Conservation (phyloP, 2,329 filamentous ascomycete species). For the Claviceps fusiformis region DNA sequence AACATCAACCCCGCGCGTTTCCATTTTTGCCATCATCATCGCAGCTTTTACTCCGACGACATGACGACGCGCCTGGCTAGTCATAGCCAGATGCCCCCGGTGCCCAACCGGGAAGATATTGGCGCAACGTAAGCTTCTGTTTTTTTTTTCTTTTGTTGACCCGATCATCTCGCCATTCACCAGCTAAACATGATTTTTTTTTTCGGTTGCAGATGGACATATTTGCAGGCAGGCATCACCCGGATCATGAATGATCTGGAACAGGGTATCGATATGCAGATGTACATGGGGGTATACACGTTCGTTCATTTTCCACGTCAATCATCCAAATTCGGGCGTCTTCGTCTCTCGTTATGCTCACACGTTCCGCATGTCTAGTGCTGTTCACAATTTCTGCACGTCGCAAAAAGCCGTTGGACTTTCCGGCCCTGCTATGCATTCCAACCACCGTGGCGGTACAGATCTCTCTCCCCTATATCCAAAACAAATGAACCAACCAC, state of each 20-base stretch:
- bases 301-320: slow-evolving; percentile 20
- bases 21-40: neutral
- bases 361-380: slow-evolving; percentile 39
- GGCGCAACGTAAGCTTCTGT: slow-evolving; percentile 35
- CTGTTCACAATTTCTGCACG: slow-evolving; percentile 98
- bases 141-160: neutral
- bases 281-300: slow-evolving; percentile 98
- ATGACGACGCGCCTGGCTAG: slow-evolving; percentile 24
- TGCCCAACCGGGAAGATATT: slow-evolving; percentile 49
- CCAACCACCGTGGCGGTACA: slow-evolving; percentile 47
- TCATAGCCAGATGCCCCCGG: slow-evolving; percentile 36
- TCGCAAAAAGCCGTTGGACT: slow-evolving; percentile 83
- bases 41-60: neutral
- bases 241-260: slow-evolving; percentile 89
- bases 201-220: slow-evolving; percentile 64
- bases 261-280: slow-evolving; percentile 85
- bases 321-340: neutral
- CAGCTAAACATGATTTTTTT: slow-evolving; percentile 15
- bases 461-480: slow-evolving; percentile 5
- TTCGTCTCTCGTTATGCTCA: slow-evolving; percentile 1
- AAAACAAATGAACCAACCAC: neutral
- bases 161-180: neutral
- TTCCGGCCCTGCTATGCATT: slow-evolving; percentile 25
- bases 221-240: slow-evolving; percentile 75
- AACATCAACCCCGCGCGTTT: slow-evolving; percentile 5